These are phyloP conservation scores for Silene conica DNA, from an alignment of 148 eudicot genomes.

Conservation along the genomic window DNA sequence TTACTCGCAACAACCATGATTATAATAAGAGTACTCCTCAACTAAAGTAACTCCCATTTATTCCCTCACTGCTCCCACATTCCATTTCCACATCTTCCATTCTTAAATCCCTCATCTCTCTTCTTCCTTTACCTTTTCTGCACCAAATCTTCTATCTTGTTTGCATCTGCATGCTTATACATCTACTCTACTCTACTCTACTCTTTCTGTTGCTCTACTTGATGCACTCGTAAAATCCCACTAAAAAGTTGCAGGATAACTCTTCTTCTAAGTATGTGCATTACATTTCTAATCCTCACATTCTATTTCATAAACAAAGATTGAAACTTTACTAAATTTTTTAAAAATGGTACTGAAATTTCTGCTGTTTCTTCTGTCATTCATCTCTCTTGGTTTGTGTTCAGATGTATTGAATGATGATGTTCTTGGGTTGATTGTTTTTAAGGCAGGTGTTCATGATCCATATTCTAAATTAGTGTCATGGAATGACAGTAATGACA, in stretches of 20 bases:
- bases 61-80: conserved; percentile 31
- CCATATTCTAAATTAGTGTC: conserved; percentile 54
- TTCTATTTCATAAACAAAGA: conserved; percentile 16
- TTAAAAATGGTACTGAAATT: conserved; percentile 27
- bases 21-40: neutral
- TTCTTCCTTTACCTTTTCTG: neutral
- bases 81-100: conserved; percentile 26
- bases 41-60: conserved; percentile 11
- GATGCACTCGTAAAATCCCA: too few species aligned
- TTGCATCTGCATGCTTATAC: neutral
- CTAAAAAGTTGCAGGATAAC: too few species aligned
- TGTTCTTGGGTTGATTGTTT: conserved; percentile 70
- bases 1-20: conserved; percentile 22
- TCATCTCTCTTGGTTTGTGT: conserved; percentile 22
- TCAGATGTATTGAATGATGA: conserved; percentile 69
- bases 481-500: conserved; percentile 72
- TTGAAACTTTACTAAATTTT: conserved; percentile 19
- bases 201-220: neutral
- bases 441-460: conserved; percentile 66
- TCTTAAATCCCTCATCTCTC: neutral
- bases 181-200: neutral
- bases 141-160: neutral
- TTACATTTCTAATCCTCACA: neutral
- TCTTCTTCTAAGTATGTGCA: neutral
- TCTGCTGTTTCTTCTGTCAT: conserved; percentile 7